Conservation (phyloP, 768 basidiomycete species). For the Trametes meyenii region DNA sequence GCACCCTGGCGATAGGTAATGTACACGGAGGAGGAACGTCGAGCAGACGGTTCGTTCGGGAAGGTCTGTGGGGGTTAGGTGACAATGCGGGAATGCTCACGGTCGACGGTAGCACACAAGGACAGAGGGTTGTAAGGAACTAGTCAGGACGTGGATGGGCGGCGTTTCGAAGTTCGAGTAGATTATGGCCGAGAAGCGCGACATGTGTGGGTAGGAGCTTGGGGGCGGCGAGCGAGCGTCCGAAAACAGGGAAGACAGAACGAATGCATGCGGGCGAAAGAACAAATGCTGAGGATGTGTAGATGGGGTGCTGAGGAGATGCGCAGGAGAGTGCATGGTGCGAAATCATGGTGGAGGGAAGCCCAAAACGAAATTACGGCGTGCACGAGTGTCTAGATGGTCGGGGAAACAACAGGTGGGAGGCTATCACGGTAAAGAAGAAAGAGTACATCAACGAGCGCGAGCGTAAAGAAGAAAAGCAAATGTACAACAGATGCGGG, state of each 20-base stretch:
- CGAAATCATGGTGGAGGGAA: not conserved
- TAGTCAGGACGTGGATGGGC: too few relatives aligned
- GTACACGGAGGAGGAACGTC: too few relatives aligned
- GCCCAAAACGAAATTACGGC: slow-evolving; percentile 1
- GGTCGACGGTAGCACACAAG: too few relatives aligned
- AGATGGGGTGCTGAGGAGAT: not conserved
- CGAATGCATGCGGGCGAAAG: slow-evolving; percentile 3
- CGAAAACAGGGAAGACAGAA: not conserved
- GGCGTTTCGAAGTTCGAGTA: too few relatives aligned
- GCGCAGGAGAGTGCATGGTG: slow-evolving; percentile 4
- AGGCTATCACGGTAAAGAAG: not conserved
- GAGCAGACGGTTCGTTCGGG: too few relatives aligned
- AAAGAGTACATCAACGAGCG: not conserved
- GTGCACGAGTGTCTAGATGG: slow-evolving; percentile 12
- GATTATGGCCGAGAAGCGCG: too few relatives aligned
- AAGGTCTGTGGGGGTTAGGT: too few relatives aligned
- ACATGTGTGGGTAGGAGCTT: too few relatives aligned
- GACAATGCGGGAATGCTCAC: too few relatives aligned
- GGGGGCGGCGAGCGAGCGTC: too few relatives aligned
- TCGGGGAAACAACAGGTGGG: not conserved
- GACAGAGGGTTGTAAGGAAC: too few relatives aligned
- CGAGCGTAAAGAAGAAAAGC: not conserved
- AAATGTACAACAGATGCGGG: not conserved
- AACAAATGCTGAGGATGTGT: not conserved
- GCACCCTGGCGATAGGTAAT: too few relatives aligned